Evolutionary conservation across 805 yeast genomes (phyloP), one percentile per base, ranked within the genome.

Genomic region (Pichia gijzeniarum): DNA sequence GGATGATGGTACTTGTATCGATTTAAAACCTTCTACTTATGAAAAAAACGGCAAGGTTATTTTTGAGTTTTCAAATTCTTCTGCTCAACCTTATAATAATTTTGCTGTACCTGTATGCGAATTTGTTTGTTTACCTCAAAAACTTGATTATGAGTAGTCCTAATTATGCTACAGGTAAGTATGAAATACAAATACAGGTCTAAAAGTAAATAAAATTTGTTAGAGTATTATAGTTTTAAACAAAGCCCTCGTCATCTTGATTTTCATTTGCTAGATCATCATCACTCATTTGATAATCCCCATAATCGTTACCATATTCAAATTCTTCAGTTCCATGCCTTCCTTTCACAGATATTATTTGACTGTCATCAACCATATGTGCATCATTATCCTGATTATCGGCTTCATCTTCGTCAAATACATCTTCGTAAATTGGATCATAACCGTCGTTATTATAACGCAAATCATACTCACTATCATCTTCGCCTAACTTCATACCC

Each of bases 101-200:
- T 72, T 87, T 64, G 91, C 91, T 63, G 96, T 97, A 0, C 98
- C 98, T 0, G 77, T 73, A n/a, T n/a, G n/a, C n/a, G n/a, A n/a
- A n/a, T n/a, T n/a, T 53, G 95, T 6, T 25, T 7, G 28, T 25
- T 25, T 25, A 10, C 10, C 6, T 25, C 28, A 25, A 6, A 13
- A 31, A 31, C 34, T 13, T 8, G 10, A 25, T 25, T 25, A 7
- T 7, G 28, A 25, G 10, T 25, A 25, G n/a, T n/a, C n/a, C n/a
- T n/a, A n/a, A n/a, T n/a, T n/a, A n/a, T n/a, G n/a, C n/a, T n/a
- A n/a, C n/a, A n/a, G n/a, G n/a, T n/a, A n/a, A n/a, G n/a, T n/a
- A n/a, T n/a, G 28, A 25, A 25, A 25, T 25, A 25, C 10, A 25
- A 25, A 25, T 25, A 25, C 10, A 25, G 10, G 10, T 25, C 6